A percentile compares a stretch with the other conserved stretches of the same genome.
These are phyloP conservation scores for Rhodotorula sp. DNA, from an alignment of 1,284 basidiomycete species.

Conservation along the genomic window DNA sequence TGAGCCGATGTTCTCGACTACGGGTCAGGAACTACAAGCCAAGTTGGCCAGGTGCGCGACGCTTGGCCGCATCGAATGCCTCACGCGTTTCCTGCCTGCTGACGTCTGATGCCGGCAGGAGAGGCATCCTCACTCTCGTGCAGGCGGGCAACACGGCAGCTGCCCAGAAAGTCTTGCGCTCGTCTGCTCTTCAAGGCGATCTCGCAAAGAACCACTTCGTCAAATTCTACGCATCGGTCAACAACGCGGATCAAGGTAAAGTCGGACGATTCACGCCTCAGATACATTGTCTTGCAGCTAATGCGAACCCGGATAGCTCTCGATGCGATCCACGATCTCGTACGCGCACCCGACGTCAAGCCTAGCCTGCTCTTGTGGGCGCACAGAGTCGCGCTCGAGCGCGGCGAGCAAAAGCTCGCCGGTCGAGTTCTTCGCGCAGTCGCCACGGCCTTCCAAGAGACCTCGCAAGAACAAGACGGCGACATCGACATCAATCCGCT, in stretches of 20 bases:
- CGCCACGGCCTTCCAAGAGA: background rate
- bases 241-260: background rate
- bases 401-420: background rate
- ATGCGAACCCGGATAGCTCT: background rate
- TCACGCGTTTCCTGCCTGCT: too few species aligned
- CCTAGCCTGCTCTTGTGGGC: constrained; percentile 20
- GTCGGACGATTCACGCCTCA: background rate
- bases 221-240: constrained; percentile 12
- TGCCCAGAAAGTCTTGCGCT: constrained; percentile 8
- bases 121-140: constrained; percentile 4
- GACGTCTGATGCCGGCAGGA: background rate
- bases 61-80: background rate
- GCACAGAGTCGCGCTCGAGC: constrained; percentile 15
- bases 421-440: background rate
- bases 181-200: background rate
- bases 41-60: constrained; percentile 15
- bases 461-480: background rate
- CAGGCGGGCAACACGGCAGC: background rate
- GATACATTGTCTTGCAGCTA: too few species aligned
- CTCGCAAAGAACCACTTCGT: constrained; percentile 23
- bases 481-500: background rate
- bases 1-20: background rate
- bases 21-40: background rate
- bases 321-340: background rate
- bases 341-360: constrained; percentile 7